These are phyloP conservation scores for Gastrolobium bilobum DNA, from an alignment of 306 rosid genomes.

Conservation along the genomic window DNA sequence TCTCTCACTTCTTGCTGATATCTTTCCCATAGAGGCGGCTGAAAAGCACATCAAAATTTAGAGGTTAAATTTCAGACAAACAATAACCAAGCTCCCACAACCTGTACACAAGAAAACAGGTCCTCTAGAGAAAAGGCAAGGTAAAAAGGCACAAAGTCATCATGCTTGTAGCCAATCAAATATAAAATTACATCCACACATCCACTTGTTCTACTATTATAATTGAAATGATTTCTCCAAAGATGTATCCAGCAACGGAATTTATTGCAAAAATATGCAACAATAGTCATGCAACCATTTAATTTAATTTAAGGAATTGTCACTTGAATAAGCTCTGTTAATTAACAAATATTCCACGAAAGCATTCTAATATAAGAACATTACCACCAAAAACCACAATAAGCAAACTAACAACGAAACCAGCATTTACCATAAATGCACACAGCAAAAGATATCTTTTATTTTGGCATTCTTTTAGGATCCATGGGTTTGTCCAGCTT, in stretches of 20 bases:
- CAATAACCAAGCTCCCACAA: constrained; percentile 20
- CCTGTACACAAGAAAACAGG: constrained; percentile 34
- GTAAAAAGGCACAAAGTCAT: constrained; percentile 15
- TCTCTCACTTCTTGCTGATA: constrained; percentile 77
- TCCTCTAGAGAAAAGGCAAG: constrained; percentile 31
- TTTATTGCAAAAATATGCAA: background rate
- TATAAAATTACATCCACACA: constrained; percentile 1
- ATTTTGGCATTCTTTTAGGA: background rate
- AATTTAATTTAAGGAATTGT: background rate
- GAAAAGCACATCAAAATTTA: constrained; percentile 45
- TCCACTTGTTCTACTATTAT: constrained; percentile 7
- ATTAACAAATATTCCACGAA: background rate
- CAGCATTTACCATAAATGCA: background rate
- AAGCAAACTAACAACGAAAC: constrained; percentile 22
- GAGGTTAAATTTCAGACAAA: constrained; percentile 15
- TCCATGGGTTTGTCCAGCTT: constrained; percentile 19
- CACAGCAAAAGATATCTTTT: background rate
- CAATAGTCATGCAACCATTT: constrained; percentile 1
- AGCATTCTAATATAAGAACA: constrained; percentile 21
- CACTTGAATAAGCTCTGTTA: constrained; percentile 26
- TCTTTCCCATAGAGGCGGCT: constrained; percentile 91
- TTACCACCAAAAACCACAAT: constrained; percentile 29
- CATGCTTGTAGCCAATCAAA: constrained; percentile 11
- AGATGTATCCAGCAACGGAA: constrained; percentile 12
- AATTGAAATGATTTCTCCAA: constrained; percentile 8